phyloP scores from a whole-genome alignment of 2,329 filamentous ascomycete genomes.

The Capronia coronata region DNA sequence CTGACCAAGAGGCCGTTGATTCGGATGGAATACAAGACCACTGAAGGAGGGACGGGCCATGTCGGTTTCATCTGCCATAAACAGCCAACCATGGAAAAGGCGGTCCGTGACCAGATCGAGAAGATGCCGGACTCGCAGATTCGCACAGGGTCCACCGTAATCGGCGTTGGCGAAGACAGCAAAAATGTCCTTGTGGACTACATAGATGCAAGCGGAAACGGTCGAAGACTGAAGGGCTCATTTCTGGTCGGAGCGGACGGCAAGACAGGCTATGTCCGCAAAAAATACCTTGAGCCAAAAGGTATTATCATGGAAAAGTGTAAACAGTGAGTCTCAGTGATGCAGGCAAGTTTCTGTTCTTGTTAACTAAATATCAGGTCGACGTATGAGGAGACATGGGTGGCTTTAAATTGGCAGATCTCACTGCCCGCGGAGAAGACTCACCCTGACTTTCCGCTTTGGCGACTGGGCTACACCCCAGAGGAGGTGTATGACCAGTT shows the following conservation, averaged over 20 bases:
- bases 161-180: constrained; percentile 13
- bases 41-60: constrained; percentile 30
- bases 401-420: constrained; percentile 31
- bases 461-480: constrained; percentile 29
- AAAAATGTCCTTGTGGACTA: constrained; percentile 15
- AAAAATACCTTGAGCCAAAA: constrained; percentile 31
- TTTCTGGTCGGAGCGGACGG: constrained; percentile 33
- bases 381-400: constrained; percentile 31
- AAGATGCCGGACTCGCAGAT: constrained; percentile 15
- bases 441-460: constrained; percentile 31
- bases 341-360: neutral
- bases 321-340: constrained; percentile 15
- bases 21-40: constrained; percentile 24
- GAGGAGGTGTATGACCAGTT: constrained; percentile 31
- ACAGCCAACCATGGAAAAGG: constrained; percentile 31
- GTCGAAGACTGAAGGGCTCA: constrained; percentile 22
- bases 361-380: constrained; percentile 17
- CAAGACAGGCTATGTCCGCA: constrained; percentile 32
- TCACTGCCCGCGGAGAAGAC: constrained; percentile 28
- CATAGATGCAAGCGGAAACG: constrained; percentile 20
- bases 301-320: constrained; percentile 26
- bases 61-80: constrained; percentile 32
- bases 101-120: constrained; percentile 21
- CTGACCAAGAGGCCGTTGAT: constrained; percentile 22
- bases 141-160: constrained; percentile 17